Conservation (phyloP, 805 yeast genomes). For the Wickerhamiella azyma region DNA sequence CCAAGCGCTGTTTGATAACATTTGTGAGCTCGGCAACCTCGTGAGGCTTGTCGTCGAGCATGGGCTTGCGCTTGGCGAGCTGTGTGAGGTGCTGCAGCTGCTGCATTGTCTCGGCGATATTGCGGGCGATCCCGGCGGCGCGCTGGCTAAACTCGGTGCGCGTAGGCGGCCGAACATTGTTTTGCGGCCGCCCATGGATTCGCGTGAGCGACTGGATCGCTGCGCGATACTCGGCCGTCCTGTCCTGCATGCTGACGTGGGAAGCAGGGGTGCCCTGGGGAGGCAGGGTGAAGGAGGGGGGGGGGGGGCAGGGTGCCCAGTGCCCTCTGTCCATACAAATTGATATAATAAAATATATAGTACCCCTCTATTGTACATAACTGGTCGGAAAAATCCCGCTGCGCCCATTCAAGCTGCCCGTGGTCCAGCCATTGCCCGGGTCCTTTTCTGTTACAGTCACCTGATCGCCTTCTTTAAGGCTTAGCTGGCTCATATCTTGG, state of each 20-base stretch:
- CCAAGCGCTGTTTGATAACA: slow-evolving; percentile 68
- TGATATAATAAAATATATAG: no score
- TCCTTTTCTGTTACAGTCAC: slow-evolving; percentile 50
- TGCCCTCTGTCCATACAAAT: no score
- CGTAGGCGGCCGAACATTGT: slow-evolving; percentile 6
- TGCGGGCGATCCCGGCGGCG: slow-evolving; percentile 78
- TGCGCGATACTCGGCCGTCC: slow-evolving; percentile 87
- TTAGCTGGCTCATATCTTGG: slow-evolving; percentile 67
- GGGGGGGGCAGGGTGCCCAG: no score
- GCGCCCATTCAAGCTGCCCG: slow-evolving; percentile 59
- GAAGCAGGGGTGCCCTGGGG: neutral
- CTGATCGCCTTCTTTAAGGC: slow-evolving; percentile 57
- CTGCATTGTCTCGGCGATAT: slow-evolving; percentile 74
- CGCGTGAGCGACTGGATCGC: slow-evolving; percentile 69
- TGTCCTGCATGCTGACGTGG: slow-evolving; percentile 30
- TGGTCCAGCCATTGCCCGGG: slow-evolving; percentile 88
- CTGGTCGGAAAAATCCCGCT: slow-evolving; percentile 69
- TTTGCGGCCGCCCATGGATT: slow-evolving; percentile 30
- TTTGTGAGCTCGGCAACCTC: slow-evolving; percentile 87
- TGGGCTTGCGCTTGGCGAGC: slow-evolving; percentile 77
- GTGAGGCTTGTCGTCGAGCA: slow-evolving; percentile 86
- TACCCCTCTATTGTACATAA: slow-evolving; percentile 33
- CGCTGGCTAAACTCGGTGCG: slow-evolving; percentile 44
- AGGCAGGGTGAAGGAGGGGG: no score
- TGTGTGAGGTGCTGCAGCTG: slow-evolving; percentile 66